A percentile compares a stretch with the other conserved stretches of the same genome.
Evolutionary conservation across 2,329 filamentous ascomycete genomes (phyloP).

Genomic region (Endoconidiophora laricicola): DNA sequence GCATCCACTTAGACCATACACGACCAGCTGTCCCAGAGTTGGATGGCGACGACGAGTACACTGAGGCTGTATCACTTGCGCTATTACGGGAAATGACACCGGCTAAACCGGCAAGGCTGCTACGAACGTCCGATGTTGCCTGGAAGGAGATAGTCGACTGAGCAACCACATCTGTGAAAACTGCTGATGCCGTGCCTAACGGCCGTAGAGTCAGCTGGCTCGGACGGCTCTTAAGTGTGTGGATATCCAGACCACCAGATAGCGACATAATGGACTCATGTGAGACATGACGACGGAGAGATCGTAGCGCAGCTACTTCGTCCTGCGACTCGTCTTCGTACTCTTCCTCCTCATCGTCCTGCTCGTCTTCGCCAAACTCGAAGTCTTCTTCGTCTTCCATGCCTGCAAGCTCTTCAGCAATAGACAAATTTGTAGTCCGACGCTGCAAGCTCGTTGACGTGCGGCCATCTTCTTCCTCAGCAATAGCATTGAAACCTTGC

Average conservation of each 20-base stretch:
- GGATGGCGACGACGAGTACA: slow-evolving; percentile 8
- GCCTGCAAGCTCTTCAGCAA: slow-evolving; percentile 12
- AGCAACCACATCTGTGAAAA: slow-evolving; percentile 42
- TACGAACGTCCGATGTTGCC: slow-evolving; percentile 8
- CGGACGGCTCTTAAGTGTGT: slow-evolving; percentile 58
- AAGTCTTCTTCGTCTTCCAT: slow-evolving; percentile 14
- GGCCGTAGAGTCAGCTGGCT: slow-evolving; percentile 51
- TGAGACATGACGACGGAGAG: slow-evolving; percentile 50
- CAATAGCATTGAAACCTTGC: slow-evolving; percentile 20
- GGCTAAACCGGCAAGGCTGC: slow-evolving; percentile 8
- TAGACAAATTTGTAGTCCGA: slow-evolving; percentile 6
- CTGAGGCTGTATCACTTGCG: slow-evolving; percentile 3
- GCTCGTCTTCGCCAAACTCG: slow-evolving; percentile 18
- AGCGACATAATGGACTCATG: slow-evolving; percentile 85
- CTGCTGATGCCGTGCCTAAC: slow-evolving; percentile 37
- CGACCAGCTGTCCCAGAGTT: background rate
- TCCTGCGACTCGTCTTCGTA: slow-evolving; percentile 19
- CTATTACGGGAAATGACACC: background rate
- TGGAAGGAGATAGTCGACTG: slow-evolving; percentile 34
- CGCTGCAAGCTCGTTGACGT: background rate
- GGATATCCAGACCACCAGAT: slow-evolving; percentile 76
- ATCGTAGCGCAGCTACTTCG: slow-evolving; percentile 24
- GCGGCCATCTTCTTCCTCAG: slow-evolving; percentile 23
- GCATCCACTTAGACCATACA: slow-evolving; percentile 10
- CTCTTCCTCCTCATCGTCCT: slow-evolving; percentile 20